phyloP scores from a whole-genome alignment of 2,329 filamentous ascomycete species.

The Fusarium subglutinans region DNA sequence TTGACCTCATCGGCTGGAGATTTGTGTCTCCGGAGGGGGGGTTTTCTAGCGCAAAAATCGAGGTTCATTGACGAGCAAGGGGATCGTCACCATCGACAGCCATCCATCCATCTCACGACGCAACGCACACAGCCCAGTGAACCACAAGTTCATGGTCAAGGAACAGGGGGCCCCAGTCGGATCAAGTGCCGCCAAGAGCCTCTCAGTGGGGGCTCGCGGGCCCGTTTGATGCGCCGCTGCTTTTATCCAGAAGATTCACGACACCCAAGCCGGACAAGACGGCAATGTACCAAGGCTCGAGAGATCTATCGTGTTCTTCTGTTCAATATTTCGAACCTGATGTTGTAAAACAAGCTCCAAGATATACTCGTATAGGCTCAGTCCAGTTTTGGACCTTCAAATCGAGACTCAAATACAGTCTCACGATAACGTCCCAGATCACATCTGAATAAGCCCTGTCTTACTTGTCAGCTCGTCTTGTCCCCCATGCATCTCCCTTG shows the following conservation, averaged over 20 bases:
- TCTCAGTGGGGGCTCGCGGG: slow-evolving; percentile 34
- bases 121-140: slow-evolving; percentile 1
- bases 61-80: background rate
- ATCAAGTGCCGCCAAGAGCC: slow-evolving; percentile 32
- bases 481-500: slow-evolving; percentile 23
- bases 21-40: slow-evolving; percentile 15
- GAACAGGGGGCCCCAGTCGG: slow-evolving; percentile 16
- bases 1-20: slow-evolving; percentile 24
- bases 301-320: background rate
- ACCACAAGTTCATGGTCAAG: background rate
- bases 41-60: slow-evolving; percentile 14
- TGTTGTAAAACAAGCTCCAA: background rate
- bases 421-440: slow-evolving; percentile 13
- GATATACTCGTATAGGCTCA: too few relatives aligned
- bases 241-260: slow-evolving; percentile 27
- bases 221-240: slow-evolving; percentile 26
- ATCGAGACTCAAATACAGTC: background rate
- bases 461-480: slow-evolving; percentile 13
- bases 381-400: background rate
- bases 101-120: slow-evolving; percentile 5
- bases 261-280: slow-evolving; percentile 29
- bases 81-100: slow-evolving; percentile 19
- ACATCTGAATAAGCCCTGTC: slow-evolving; percentile 3
- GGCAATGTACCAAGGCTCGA: slow-evolving; percentile 18
- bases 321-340: background rate